These are phyloP conservation scores for Acrodontium crateriforme DNA, from an alignment of 2,329 filamentous ascomycete species.

Conservation along the genomic window DNA sequence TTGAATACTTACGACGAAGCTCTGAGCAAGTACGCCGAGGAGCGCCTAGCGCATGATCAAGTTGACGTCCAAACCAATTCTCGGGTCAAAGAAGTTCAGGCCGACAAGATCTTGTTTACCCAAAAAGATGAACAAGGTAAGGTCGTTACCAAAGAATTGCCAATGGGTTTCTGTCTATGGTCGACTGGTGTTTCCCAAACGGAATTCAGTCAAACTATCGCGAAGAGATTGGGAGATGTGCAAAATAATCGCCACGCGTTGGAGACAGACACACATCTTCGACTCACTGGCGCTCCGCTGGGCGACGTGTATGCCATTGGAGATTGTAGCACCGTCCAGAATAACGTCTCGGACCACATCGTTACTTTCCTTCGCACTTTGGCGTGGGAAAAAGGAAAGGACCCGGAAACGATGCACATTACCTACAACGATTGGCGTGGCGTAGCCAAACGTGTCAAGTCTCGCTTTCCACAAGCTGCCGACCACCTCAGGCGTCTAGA, in stretches of 20 bases:
- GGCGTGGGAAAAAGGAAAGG: slow-evolving; percentile 81
- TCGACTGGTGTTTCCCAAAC: slow-evolving; percentile 88
- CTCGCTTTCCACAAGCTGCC: slow-evolving; percentile 79
- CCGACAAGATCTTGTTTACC: slow-evolving; percentile 77
- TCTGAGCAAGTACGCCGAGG: slow-evolving; percentile 81
- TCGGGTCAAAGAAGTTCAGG: slow-evolving; percentile 73
- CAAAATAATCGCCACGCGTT: slow-evolving; percentile 86
- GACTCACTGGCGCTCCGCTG: slow-evolving; percentile 72
- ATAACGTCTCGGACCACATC: slow-evolving; percentile 87
- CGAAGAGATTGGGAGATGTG: slow-evolving; percentile 52
- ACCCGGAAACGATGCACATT: slow-evolving; percentile 77
- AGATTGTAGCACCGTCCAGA: slow-evolving; percentile 92
- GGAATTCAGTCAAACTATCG: slow-evolving; percentile 61
- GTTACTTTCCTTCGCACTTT: slow-evolving; percentile 77
- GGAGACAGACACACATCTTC: slow-evolving; percentile 87
- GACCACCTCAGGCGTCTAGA: slow-evolving; percentile 81
- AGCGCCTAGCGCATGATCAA: slow-evolving; percentile 78
- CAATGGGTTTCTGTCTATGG: slow-evolving; percentile 94
- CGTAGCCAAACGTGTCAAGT: slow-evolving; percentile 71
- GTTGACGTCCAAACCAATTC: slow-evolving; percentile 88
- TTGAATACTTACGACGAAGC: slow-evolving; percentile 97
- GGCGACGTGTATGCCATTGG: slow-evolving; percentile 95
- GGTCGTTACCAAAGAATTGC: slow-evolving; percentile 76
- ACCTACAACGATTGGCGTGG: slow-evolving; percentile 78
- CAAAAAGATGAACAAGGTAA: slow-evolving; percentile 64